Percentiles rank a stretch among this genome's conserved stretches.
phyloP scores from a whole-genome alignment of 164 flowering plant genomes.

The Nelumbo lutea region DNA sequence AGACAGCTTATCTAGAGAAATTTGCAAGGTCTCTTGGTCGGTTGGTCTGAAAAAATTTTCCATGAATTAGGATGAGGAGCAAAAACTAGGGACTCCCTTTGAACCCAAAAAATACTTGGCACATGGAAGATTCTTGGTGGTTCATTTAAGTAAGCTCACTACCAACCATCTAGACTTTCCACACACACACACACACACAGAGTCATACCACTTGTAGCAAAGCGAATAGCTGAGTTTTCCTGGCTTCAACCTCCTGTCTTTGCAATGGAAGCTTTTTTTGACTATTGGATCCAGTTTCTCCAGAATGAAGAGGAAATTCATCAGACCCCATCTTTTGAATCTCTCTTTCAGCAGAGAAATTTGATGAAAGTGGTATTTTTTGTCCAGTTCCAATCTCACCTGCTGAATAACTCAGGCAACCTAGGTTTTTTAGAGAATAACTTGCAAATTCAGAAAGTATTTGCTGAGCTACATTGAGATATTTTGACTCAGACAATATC shows the following conservation, averaged over 20 bases:
- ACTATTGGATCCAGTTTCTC: slow-evolving; percentile 16
- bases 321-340: slow-evolving; percentile 15
- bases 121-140: too few relatives aligned
- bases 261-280: slow-evolving; percentile 20
- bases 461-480: slow-evolving; percentile 57
- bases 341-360: slow-evolving; percentile 16
- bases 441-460: slow-evolving; percentile 65
- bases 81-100: too few relatives aligned
- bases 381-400: slow-evolving; percentile 14
- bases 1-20: too few relatives aligned
- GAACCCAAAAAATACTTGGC: too few relatives aligned
- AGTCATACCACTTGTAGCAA: slow-evolving; percentile 68
- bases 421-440: slow-evolving; percentile 46
- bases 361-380: slow-evolving; percentile 21
- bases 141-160: too few relatives aligned
- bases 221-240: slow-evolving; percentile 54
- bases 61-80: too few relatives aligned
- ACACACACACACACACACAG: too few relatives aligned
- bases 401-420: slow-evolving; percentile 14
- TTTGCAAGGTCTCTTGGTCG: too few relatives aligned
- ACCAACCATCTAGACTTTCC: too few relatives aligned
- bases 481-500: slow-evolving; percentile 47
- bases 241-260: slow-evolving; percentile 35
- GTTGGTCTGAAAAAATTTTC: too few relatives aligned
- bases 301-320: slow-evolving; percentile 19